Percentiles rank a stretch among this genome's conserved stretches.
phyloP scores from a whole-genome alignment of 805 yeast genomes.

The Metschnikowia rubicola region DNA sequence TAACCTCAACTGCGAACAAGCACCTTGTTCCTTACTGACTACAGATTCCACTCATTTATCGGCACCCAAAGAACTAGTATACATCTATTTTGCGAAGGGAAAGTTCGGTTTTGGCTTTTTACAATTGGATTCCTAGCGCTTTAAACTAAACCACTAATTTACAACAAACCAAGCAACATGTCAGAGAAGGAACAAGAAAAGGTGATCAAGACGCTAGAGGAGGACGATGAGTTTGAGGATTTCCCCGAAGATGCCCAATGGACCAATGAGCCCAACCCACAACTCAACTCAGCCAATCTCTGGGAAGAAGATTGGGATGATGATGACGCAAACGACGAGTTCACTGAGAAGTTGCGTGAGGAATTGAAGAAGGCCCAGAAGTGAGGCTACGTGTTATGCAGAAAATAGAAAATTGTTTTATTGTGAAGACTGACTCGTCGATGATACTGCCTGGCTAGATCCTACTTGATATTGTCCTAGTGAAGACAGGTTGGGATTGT shows the following conservation, averaged over 20 bases:
- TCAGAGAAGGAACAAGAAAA: constrained; percentile 31
- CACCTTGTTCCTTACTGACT: neutral
- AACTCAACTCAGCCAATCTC: constrained; percentile 53
- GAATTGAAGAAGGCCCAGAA: constrained; percentile 31
- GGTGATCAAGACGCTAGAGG: constrained; percentile 74
- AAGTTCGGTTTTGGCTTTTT: too few relatives aligned
- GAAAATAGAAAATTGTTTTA: too few relatives aligned
- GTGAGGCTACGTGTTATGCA: neutral
- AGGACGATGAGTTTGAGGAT: constrained; percentile 96
- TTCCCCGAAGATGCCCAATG: constrained; percentile 85
- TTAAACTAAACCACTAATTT: neutral
- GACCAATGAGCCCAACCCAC: constrained; percentile 55
- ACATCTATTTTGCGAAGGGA: too few relatives aligned
- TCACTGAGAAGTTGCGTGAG: constrained; percentile 65
- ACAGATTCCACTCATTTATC: too few relatives aligned
- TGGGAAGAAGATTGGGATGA: constrained; percentile 99
- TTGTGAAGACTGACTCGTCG: too few relatives aligned
- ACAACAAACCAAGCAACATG: constrained; percentile 4
- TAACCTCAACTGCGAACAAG: neutral
- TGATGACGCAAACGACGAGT: constrained; percentile 89
- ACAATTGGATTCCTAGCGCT: too few relatives aligned
- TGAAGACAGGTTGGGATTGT: too few relatives aligned
- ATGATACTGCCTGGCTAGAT: too few relatives aligned
- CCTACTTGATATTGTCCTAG: too few relatives aligned
- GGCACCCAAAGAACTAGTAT: too few relatives aligned